These are phyloP conservation scores for Mortierella sp. DNA, from an alignment of 371 early-diverging fungal genomes.

Conservation along the genomic window DNA sequence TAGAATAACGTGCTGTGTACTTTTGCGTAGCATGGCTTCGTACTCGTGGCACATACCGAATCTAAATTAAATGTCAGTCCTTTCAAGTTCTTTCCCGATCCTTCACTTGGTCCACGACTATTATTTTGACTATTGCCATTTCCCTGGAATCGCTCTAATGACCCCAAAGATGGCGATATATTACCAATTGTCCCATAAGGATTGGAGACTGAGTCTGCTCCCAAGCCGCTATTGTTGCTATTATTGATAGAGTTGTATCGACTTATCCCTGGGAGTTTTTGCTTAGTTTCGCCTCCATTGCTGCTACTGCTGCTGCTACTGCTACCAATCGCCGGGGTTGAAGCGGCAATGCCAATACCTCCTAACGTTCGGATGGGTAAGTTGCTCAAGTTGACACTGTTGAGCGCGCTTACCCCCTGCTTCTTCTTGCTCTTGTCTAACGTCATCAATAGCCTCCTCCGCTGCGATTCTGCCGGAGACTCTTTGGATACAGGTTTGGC, in stretches of 20 bases:
- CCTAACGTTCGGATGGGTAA: constrained; percentile 49
- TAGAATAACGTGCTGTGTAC: background rate
- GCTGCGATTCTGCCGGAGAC: constrained; percentile 40
- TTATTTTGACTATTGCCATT: constrained; percentile 13
- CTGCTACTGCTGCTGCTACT: background rate
- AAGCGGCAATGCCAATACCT: constrained; percentile 19
- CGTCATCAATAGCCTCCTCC: constrained; percentile 33
- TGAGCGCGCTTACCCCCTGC: constrained; percentile 22
- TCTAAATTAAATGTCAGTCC: constrained; percentile 31
- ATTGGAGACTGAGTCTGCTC: background rate
- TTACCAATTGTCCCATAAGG: constrained; percentile 2
- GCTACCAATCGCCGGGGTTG: constrained; percentile 1
- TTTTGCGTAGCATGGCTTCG: background rate
- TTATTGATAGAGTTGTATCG: constrained; percentile 13
- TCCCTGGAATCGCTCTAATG: constrained; percentile 23
- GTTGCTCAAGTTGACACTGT: constrained; percentile 28
- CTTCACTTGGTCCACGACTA: constrained; percentile 14
- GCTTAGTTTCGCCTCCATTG: constrained; percentile 20
- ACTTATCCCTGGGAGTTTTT: constrained; percentile 45
- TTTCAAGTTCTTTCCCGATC: constrained; percentile 16
- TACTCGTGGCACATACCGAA: constrained; percentile 17
- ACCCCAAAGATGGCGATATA: constrained; percentile 19
- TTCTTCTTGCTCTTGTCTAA: constrained; percentile 51
- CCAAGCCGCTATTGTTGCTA: background rate
- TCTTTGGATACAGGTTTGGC: constrained; percentile 13